These are phyloP conservation scores for Leonotis leonurus DNA, from an alignment of 257 asterid genomes.

Conservation along the genomic window DNA sequence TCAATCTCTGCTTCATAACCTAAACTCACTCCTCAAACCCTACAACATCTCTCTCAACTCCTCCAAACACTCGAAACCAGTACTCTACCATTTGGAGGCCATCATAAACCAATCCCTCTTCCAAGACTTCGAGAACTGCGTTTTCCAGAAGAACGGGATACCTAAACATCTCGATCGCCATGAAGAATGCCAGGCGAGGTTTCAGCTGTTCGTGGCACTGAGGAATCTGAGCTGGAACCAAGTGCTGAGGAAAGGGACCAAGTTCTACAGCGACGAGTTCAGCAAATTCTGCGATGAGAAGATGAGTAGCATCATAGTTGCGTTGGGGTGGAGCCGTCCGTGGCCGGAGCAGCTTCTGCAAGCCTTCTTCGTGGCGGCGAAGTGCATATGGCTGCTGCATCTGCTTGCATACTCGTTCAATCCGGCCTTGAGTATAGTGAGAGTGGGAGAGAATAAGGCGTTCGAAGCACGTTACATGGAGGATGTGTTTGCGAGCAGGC, in stretches of 20 bases:
- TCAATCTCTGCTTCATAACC: slow-evolving; percentile 33
- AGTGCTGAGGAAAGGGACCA: slow-evolving; percentile 79
- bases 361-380: slow-evolving; percentile 81
- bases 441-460: slow-evolving; percentile 55
- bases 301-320: slow-evolving; percentile 58
- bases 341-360: slow-evolving; percentile 96
- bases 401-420: slow-evolving; percentile 75
- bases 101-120: slow-evolving; percentile 68
- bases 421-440: slow-evolving; percentile 43
- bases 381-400: slow-evolving; percentile 93
- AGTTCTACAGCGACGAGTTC: slow-evolving; percentile 80
- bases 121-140: slow-evolving; percentile 79
- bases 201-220: slow-evolving; percentile 60
- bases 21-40: slow-evolving; percentile 58
- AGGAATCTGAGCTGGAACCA: slow-evolving; percentile 89
- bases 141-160: slow-evolving; percentile 65
- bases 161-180: slow-evolving; percentile 58
- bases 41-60: slow-evolving; percentile 51
- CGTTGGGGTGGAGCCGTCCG: slow-evolving; percentile 69
- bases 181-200: slow-evolving; percentile 53
- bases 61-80: slow-evolving; percentile 53
- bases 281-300: slow-evolving; percentile 89
- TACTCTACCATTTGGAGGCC: slow-evolving; percentile 69
- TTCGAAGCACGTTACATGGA: slow-evolving; percentile 74
- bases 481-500: slow-evolving; percentile 54